Conservation (phyloP, 352 stramenopile species). For the Pythium chondricola region DNA sequence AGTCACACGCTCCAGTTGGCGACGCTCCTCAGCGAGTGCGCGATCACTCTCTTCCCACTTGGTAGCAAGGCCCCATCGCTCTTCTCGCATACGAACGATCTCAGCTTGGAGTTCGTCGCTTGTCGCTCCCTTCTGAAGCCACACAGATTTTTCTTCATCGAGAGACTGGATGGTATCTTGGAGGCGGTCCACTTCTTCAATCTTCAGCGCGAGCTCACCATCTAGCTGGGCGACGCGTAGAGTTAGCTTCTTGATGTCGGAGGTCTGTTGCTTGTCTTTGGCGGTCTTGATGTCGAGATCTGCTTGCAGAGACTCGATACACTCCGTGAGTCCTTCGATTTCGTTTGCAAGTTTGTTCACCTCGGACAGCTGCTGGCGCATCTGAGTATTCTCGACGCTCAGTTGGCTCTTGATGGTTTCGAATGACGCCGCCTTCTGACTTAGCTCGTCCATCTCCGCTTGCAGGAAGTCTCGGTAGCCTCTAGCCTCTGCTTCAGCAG, state of each 20-base stretch:
- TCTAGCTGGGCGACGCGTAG: not conserved
- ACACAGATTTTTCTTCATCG: constrained; percentile 15
- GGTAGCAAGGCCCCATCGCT: constrained; percentile 16
- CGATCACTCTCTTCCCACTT: constrained; percentile 19
- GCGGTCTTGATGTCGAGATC: constrained; percentile 26
- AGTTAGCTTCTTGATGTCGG: constrained; percentile 13
- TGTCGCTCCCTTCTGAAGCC: constrained; percentile 20
- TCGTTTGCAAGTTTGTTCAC: constrained; percentile 31
- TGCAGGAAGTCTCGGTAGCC: constrained; percentile 20
- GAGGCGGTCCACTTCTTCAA: constrained; percentile 6
- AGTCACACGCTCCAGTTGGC: constrained; percentile 15
- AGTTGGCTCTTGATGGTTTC: constrained; percentile 10
- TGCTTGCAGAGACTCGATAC: constrained; percentile 19
- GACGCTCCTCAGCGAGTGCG: constrained; percentile 13
- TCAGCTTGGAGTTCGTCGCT: constrained; percentile 22
- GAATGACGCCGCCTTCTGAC: constrained; percentile 1
- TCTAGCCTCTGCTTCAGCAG: constrained; percentile 16
- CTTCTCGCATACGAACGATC: constrained; percentile 19
- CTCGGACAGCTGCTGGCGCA: constrained; percentile 21
- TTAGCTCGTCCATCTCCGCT: constrained; percentile 16
- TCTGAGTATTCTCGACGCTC: constrained; percentile 8
- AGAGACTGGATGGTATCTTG: constrained; percentile 12
- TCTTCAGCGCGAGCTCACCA: constrained; percentile 5
- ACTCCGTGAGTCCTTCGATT: constrained; percentile 24
- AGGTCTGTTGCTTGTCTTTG: constrained; percentile 16